These are phyloP conservation scores for California macrophylla DNA, from an alignment of 441 rosid genomes.

Conservation along the genomic window DNA sequence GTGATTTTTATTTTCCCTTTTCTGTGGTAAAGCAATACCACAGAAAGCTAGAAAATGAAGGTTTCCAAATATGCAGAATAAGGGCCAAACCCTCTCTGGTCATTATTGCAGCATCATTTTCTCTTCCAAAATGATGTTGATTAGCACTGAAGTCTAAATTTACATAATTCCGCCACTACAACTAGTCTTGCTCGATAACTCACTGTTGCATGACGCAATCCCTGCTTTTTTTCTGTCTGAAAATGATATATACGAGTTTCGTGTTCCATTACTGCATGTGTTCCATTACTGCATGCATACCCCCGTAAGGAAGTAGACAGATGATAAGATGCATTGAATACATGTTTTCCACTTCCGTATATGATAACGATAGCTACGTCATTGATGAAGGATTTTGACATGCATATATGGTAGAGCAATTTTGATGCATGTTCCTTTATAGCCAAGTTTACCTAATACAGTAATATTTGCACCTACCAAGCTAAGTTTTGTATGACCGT, in stretches of 20 bases:
- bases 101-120: not conserved
- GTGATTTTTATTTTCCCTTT: not conserved
- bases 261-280: not conserved
- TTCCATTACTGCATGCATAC: not conserved
- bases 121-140: not conserved
- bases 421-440: not conserved
- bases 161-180: too few species aligned
- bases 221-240: not conserved
- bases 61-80: not conserved
- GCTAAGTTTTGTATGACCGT: not conserved
- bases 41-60: not conserved
- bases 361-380: not conserved
- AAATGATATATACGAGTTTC: not conserved
- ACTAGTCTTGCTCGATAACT: not conserved
- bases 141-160: not conserved
- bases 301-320: not conserved
- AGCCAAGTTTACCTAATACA: not conserved
- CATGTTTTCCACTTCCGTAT: not conserved
- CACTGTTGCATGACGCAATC: not conserved
- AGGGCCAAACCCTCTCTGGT: not conserved
- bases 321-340: not conserved
- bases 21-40: not conserved
- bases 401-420: not conserved
- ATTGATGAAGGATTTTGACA: not conserved
- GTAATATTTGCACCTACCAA: not conserved